Evolutionary conservation across 257 asterid genomes (phyloP), one percentile per base, ranked within the genome.

Genomic region (Knoxia roxburghii): DNA sequence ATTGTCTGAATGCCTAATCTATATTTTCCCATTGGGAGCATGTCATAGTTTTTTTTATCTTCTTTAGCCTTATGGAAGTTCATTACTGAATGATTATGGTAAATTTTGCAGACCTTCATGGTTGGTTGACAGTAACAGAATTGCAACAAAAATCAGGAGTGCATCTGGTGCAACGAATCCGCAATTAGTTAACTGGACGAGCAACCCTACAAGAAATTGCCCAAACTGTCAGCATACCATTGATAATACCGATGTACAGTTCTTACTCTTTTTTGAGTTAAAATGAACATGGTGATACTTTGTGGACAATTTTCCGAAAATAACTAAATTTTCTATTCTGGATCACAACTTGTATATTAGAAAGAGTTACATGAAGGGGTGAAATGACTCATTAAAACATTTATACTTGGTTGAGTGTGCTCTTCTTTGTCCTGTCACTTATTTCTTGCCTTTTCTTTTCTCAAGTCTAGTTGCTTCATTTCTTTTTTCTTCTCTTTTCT

Each of bases 131-230:
- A 73, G 85, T 20, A 90, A 70, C 33, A 80, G 99, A 81, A 74
- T 93, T 29, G 99, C 99, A 69, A 75, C 96, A 10, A 93, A 93
- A 79, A 93, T 93, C 60, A 85, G 82, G 80, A 90, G 85, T 50
- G 99, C 97, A 20, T 94, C 97, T 4, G 82, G 78, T 62, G 64
- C 84, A 71, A 68, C 77, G 50, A 87, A 90, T 75, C 92, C 85
- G 0, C 78, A 55, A 68, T 69, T 73, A 69, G 78, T 75, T 67
- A 76, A 75, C 68, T 90, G 95, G 95, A 83, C 85, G 74, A 90
- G 97, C 93, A 85, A 94, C 68, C 97, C 99, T 1, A 73, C 96
- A 0, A 90, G 76, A 83, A 74, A 85, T 75, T 94, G 99, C 85
- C 99, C 99, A 43, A 94, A 75, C 1, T 90, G 97, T 82, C 86